Base-by-base conservation (phyloP, 2,329 filamentous ascomycete species). In the Colletotrichum sp. region DNA sequence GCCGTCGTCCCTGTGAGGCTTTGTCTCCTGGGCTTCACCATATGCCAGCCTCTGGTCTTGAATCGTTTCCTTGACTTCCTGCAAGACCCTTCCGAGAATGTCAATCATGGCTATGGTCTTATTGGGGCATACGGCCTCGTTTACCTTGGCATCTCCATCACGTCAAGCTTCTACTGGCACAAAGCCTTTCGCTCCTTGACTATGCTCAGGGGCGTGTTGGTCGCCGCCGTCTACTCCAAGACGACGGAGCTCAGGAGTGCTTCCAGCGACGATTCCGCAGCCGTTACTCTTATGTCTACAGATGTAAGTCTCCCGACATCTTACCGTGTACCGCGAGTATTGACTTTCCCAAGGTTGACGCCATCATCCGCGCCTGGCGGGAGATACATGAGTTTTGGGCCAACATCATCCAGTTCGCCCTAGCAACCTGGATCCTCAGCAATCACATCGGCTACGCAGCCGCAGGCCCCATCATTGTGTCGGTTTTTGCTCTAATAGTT, bases 131-230 rank as follows among this genome's bases (percentile, higher is more conserved):
- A 84, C 15, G 76, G 83, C 5, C 76, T 87, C 3, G 81, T 88
- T 6, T 88, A 87, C 70, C 71, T 85, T 12, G 86, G 87, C 4
- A 83, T 87, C 34, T 85, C 87, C 3, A 86, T 81, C 9, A 75
- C 78, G 6, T 78, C 77, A 21, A 78, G 79, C 43, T 78, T 79
- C 21, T 78, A 79, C 74, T 76, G 77, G 69, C 77, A 78, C 66
- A 79, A 79, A 8, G 77, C 73, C 10, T 80, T 78, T 32, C 79
- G 80, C 4, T 76, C 78, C n/a, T 76, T 79, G 48, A 73, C 80
- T 6, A 82, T 79, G 77, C 77, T 82, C 16, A 76, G 82, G 13
- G 81, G 81, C 34, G 73, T 79, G 4, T 62, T 83, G 16, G 80
- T 82, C 48, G 69, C 77, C 3, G 61, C 81, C 26, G 76, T 83